A percentile compares a stretch with the other conserved stretches of the same genome.
These are phyloP conservation scores for Effrenium voratum DNA, from an alignment of 73 alveolate genomes.

Conservation along the genomic window DNA sequence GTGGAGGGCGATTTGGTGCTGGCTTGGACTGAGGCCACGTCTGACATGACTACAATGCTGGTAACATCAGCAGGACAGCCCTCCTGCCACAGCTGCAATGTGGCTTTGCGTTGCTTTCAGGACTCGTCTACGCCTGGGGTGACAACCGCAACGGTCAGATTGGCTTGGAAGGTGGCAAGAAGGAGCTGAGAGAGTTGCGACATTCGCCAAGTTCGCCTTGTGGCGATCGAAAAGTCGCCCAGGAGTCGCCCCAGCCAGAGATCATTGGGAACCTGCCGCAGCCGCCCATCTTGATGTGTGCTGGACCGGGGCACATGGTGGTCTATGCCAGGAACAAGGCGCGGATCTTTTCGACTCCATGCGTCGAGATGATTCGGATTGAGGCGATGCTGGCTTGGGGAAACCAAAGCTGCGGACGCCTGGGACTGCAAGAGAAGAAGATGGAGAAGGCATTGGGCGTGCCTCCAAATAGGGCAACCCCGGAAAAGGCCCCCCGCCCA, in stretches of 20 bases:
- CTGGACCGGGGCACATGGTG: constrained; percentile 84
- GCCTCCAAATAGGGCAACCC: too few species aligned
- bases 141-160: constrained; percentile 77
- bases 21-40: constrained; percentile 41
- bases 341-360: too few species aligned
- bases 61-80: constrained; percentile 59
- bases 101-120: constrained; percentile 5
- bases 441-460: constrained; percentile 59
- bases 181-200: constrained; percentile 10
- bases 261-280: constrained; percentile 73
- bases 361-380: not conserved
- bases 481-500: too few species aligned
- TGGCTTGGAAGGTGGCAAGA: constrained; percentile 66
- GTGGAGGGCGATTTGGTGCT: not conserved
- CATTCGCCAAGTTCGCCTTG: too few species aligned
- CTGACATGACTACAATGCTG: constrained; percentile 57
- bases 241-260: constrained; percentile 91
- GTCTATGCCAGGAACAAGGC: constrained; percentile 75
- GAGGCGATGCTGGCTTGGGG: constrained; percentile 79
- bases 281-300: constrained; percentile 62
- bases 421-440: constrained; percentile 67
- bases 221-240: too few species aligned
- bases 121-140: constrained; percentile 77
- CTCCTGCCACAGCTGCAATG: too few species aligned
- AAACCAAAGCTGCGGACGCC: constrained; percentile 81